Evolutionary conservation across 768 basidiomycete species (phyloP).

Genomic region (Auricularia sp.): DNA sequence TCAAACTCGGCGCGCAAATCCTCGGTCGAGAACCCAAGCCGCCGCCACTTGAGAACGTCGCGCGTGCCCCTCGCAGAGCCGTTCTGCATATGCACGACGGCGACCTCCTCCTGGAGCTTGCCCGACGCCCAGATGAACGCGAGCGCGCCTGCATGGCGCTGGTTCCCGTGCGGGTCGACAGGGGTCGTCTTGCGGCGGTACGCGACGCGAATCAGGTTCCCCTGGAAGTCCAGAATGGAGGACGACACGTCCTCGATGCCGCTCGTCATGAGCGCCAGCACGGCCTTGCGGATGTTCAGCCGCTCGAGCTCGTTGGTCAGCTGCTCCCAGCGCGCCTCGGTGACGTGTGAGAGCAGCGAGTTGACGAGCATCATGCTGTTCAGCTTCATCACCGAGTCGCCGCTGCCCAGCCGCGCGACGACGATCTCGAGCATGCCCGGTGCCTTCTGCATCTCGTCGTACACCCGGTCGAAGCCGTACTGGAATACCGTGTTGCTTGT

Average conservation of each 20-base stretch:
- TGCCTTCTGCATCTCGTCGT: constrained; percentile 71
- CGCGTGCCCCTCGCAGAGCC: constrained; percentile 17
- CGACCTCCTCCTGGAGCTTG: constrained; percentile 43
- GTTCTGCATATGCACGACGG: constrained; percentile 23
- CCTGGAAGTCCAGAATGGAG: constrained; percentile 80
- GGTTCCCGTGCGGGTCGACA: constrained; percentile 59
- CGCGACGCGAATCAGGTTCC: constrained; percentile 68
- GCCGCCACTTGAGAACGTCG: constrained; percentile 55
- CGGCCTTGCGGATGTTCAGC: constrained; percentile 70
- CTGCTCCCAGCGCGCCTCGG: constrained; percentile 66
- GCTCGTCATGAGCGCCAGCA: constrained; percentile 77
- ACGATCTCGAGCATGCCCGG: constrained; percentile 67
- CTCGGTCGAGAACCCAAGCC: constrained; percentile 70
- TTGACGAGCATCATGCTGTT: constrained; percentile 93
- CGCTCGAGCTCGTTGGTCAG: constrained; percentile 67
- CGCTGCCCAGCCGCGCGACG: constrained; percentile 67
- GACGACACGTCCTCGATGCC: constrained; percentile 73
- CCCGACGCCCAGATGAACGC: constrained; percentile 60
- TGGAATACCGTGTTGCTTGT: constrained; percentile 58
- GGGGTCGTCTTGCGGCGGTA: constrained; percentile 73
- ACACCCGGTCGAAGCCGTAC: constrained; percentile 79
- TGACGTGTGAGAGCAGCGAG: constrained; percentile 71
- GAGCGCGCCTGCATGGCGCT: constrained; percentile 45
- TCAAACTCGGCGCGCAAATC: constrained; percentile 67
- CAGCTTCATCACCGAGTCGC: constrained; percentile 77